Evolutionary conservation across 2,329 filamentous ascomycete species (phyloP), one percentile per base, ranked within the genome.

Genomic region (Neoscytalidium dimidiatum): DNA sequence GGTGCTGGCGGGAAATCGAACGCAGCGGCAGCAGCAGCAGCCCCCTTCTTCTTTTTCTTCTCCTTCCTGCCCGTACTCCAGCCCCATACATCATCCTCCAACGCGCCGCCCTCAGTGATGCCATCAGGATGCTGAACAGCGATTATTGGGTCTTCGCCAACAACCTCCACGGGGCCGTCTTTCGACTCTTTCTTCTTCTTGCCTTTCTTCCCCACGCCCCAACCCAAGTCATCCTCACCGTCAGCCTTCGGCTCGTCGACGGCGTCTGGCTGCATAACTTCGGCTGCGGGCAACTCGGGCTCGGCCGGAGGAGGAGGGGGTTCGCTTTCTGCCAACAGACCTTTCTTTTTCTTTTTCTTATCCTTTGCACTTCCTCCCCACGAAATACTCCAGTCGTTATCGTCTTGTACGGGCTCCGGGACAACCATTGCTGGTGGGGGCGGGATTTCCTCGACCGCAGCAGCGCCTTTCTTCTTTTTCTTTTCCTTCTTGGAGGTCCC

Each of bases 391-490:
- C 67, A 72, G 9, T 68, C 57, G 41, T 73, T 72, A 1, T 60
- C 52, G 26, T 58, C 62, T 28, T 38, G 19, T 28, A 13, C 38
- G 4, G 31, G 23, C n/a, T 64, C 52, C 14, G 62, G 51, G 13
- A 38, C 35, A 14, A 28, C 38, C 5, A 35, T 17, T 1, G 31
- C 52, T 6, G 43, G 51, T 3, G 41, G 35, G 5, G 62, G 28
- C 6, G 35, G 35, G n/a, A 29, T 17, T 33, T 64, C 67, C 7
- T 48, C 62, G 17, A 48, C 43, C 9, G 71, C 72, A 56, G 73
- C 74, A 67, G 75, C 75, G 23, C 81, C 82, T 65, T 79, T 80
- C 73, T 85, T 85, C 71, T 80, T 77, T 49, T 78, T 80, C 70
- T 80, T 81, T 67, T 77, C 75, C 66, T 76, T 73, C 52, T 67